A percentile compares a stretch with the other conserved stretches of the same genome.
Conservation (phyloP, 177 flowering plant genomes). For the Tripterygium wilfordii region DNA sequence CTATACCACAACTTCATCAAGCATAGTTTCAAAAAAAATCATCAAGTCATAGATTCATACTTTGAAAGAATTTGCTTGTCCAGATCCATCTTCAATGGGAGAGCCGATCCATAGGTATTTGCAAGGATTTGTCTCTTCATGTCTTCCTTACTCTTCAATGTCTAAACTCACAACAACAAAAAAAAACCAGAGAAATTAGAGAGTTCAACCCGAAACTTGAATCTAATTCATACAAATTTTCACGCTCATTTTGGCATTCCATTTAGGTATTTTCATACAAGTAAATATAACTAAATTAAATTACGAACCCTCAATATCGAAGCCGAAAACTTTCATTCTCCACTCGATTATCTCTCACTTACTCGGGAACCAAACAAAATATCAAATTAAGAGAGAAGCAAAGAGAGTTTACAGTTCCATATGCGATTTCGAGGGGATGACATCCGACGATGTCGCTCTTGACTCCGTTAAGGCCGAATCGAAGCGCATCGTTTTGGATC, state of each 20-base stretch:
- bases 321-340: no score
- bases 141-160: slow-evolving; percentile 35
- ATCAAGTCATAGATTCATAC: no score
- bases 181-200: neutral
- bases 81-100: slow-evolving; percentile 81
- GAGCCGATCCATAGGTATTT: slow-evolving; percentile 73
- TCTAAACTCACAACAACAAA: slow-evolving; percentile 23
- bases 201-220: no score
- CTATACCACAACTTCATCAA: no score
- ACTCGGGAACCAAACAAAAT: no score
- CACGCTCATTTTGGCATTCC: no score
- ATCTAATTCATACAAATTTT: no score
- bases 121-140: slow-evolving; percentile 53
- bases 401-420: slow-evolving; percentile 36
- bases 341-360: no score
- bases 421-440: slow-evolving; percentile 65
- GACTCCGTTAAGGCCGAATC: slow-evolving; percentile 77
- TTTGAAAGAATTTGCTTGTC: slow-evolving; percentile 72
- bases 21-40: no score
- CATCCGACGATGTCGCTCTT: slow-evolving; percentile 67
- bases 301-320: no score
- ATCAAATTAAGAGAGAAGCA: neutral
- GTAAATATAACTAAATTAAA: no score
- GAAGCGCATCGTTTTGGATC: slow-evolving; percentile 51
- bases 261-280: no score